These are phyloP conservation scores for Mucor velutinosus DNA, from an alignment of 371 early-diverging fungal species.

Conservation along the genomic window DNA sequence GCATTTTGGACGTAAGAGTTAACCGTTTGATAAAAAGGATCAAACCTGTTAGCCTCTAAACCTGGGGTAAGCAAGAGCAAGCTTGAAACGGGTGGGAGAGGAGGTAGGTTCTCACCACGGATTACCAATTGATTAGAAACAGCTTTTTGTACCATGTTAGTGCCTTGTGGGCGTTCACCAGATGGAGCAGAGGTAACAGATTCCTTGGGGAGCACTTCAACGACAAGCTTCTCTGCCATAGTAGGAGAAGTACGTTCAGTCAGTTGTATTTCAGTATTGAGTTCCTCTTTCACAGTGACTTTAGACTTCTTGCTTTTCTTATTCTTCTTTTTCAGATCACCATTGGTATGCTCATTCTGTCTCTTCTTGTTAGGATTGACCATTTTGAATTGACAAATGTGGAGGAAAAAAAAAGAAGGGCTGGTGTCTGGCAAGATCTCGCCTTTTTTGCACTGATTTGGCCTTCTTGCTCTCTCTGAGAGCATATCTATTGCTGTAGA, in stretches of 20 bases:
- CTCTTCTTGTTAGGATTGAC: neutral
- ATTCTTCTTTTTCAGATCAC: neutral
- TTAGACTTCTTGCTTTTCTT: neutral
- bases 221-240: too few relatives aligned
- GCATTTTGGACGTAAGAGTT: neutral
- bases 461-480: too few relatives aligned
- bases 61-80: neutral
- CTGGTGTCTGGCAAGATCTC: neutral
- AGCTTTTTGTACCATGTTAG: neutral
- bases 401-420: neutral
- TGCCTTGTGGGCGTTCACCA: too few relatives aligned
- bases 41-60: neutral
- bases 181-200: too few relatives aligned
- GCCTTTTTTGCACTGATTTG: neutral
- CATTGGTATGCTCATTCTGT: neutral
- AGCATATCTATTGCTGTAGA: too few relatives aligned
- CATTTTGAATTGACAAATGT: neutral
- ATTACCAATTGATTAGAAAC: neutral
- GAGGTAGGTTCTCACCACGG: neutral
- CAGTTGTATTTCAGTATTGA: neutral
- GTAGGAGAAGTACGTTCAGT: neutral
- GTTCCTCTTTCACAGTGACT: neutral
- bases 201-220: too few relatives aligned
- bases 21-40: neutral
- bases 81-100: conserved; percentile 1